Evolutionary conservation across 2,329 filamentous ascomycete genomes (phyloP), one percentile per base, ranked within the genome.

Genomic region (Pestalotiopsis sp.): DNA sequence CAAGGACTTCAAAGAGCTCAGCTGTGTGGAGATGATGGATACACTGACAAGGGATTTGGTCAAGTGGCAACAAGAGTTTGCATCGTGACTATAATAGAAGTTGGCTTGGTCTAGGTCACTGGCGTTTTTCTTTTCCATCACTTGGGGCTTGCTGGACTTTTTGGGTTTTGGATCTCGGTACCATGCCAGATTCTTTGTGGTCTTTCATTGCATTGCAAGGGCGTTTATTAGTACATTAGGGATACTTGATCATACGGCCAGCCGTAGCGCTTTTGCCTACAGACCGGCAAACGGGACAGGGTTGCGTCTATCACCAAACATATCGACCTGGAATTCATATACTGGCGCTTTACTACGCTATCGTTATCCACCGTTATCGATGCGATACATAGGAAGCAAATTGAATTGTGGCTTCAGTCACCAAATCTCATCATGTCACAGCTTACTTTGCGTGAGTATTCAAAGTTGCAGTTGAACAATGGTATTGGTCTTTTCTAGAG

Each of bases 21-120:
- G 84, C 67, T 94, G 91, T 72, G 84, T 93, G 71, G 93, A 97
- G 80, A 97, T 97, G 93, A 97, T 97, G 93, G 94, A 97, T 77
- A 86, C 89, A 73, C 80, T 97, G 77, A 94, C 92, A 69, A 86
- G 92, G 70, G 90, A 94, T 77, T 85, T 97, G 74, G 88, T 95
- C 72, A 91, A 92, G 75, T 97, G 93, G 93, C 93, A 97, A 81
- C 91, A 91, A 71, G 88, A 92, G 75, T 94, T 87, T 73, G 77
- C 82, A 26, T 30, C 64, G 40, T 68, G 67, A 66, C 52, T 24
- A 2, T 38, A 17, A 58, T 22, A 55, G 39, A 22, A 26, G 40
- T 63, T 20, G 17, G 30, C 48, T 26, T 22, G 44, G 4, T 44
- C 39, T 6, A 48, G 35, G 20, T 65, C 22, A 35, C n/a, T 56